A percentile compares a stretch with the other conserved stretches of the same genome.
Evolutionary conservation across 768 basidiomycete genomes (phyloP).

Genomic region (Rhodosporidiobolus odoratus): DNA sequence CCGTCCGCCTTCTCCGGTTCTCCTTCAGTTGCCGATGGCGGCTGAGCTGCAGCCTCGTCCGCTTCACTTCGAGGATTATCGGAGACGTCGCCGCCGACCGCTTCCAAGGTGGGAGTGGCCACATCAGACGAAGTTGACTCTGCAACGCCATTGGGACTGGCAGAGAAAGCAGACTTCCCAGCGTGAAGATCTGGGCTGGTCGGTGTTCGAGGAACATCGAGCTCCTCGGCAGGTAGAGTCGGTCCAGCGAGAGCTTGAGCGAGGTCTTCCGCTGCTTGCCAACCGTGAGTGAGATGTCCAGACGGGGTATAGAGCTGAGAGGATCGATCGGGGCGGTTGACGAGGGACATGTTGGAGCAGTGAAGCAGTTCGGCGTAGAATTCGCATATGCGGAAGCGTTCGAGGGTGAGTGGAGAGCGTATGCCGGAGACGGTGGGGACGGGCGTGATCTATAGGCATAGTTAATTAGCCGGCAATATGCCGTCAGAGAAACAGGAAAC

Average conservation of each 20-base stretch:
- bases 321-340: slow-evolving; percentile 72
- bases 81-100: slow-evolving; percentile 6
- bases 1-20: not conserved
- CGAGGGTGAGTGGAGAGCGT: slow-evolving; percentile 78
- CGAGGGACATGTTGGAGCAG: slow-evolving; percentile 93
- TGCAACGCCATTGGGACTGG: not conserved
- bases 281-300: slow-evolving; percentile 80
- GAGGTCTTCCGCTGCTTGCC: slow-evolving; percentile 71
- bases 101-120: too few species aligned
- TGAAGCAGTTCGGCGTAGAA: slow-evolving; percentile 93
- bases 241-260: slow-evolving; percentile 66
- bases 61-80: too few species aligned
- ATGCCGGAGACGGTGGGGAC: slow-evolving; percentile 68
- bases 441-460: slow-evolving; percentile 48
- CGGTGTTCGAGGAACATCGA: not conserved
- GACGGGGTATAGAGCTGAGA: slow-evolving; percentile 63
- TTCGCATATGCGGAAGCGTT: slow-evolving; percentile 93
- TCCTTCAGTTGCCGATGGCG: not conserved
- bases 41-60: too few species aligned
- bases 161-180: not conserved
- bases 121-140: slow-evolving; percentile 8
- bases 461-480: not conserved
- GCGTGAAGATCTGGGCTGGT: slow-evolving; percentile 7
- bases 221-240: not conserved
- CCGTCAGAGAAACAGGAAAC: slow-evolving; percentile 19